These are phyloP conservation scores for Malus hybrid DNA, from an alignment of 331 rosid species.

Conservation along the genomic window DNA sequence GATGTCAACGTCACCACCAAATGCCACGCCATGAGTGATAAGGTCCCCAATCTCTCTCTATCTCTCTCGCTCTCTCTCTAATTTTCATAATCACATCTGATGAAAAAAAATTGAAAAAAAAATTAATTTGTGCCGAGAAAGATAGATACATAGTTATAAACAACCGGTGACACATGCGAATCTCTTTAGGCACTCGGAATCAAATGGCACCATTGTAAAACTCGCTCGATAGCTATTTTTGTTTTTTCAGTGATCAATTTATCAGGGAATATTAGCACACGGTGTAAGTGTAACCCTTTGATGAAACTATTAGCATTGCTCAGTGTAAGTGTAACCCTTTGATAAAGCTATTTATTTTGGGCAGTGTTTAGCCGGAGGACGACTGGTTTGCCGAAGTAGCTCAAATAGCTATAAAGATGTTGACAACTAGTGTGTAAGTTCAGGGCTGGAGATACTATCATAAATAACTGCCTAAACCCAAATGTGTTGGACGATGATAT, in stretches of 20 bases:
- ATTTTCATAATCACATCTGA: background rate
- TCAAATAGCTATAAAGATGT: conserved; percentile 77
- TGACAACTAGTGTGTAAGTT: background rate
- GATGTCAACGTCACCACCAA: conserved; percentile 56
- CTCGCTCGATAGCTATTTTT: background rate
- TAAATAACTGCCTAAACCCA: too few relatives aligned
- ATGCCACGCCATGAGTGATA: conserved; percentile 69
- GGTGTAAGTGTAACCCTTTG: background rate
- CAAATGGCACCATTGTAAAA: background rate
- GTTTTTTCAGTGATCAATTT: background rate
- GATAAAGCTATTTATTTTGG: background rate
- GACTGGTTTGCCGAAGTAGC: conserved; percentile 95
- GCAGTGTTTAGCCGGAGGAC: conserved; percentile 76
- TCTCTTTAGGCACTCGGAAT: too few relatives aligned
- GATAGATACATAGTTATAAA: too few relatives aligned
- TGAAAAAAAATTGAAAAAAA: too few relatives aligned
- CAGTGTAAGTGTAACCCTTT: too few relatives aligned
- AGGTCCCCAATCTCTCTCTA: conserved; percentile 26
- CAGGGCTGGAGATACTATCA: too few relatives aligned
- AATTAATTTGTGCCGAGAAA: too few relatives aligned
- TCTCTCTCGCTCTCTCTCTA: background rate
- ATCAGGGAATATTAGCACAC: background rate
- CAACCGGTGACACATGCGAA: too few relatives aligned
- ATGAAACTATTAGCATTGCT: too few relatives aligned
- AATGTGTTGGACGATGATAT: too few relatives aligned